Conservation (phyloP, 2,329 filamentous ascomycete genomes). For the Exophiala aquamarina region DNA sequence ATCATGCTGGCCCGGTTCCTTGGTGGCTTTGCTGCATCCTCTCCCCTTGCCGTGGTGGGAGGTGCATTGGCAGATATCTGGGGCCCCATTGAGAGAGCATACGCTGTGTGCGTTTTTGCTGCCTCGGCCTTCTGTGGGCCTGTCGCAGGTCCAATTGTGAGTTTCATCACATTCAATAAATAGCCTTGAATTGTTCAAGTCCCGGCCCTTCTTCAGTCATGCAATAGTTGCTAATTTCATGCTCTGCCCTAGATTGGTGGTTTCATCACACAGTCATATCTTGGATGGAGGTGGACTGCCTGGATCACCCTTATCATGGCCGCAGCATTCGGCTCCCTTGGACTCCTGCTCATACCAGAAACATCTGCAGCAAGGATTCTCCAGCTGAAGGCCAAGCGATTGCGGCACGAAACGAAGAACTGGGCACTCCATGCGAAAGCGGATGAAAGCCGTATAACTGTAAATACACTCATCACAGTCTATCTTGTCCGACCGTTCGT, state of each 20-base stretch:
- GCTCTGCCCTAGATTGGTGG: too few relatives aligned
- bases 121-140: conserved; percentile 52
- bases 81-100: conserved; percentile 47
- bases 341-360: conserved; percentile 54
- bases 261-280: conserved; percentile 40
- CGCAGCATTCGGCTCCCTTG: conserved; percentile 57
- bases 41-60: conserved; percentile 51
- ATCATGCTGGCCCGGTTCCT: conserved; percentile 58
- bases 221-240: too few relatives aligned
- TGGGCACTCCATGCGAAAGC: conserved; percentile 41
- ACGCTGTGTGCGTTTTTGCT: conserved; percentile 47
- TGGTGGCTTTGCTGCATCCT: conserved; percentile 52
- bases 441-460: conserved; percentile 40
- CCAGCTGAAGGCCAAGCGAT: conserved; percentile 43
- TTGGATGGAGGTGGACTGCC: conserved; percentile 65
- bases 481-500: conserved; percentile 48
- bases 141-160: conserved; percentile 27
- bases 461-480: conserved; percentile 41
- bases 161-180: not conserved
- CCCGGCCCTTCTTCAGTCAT: too few relatives aligned
- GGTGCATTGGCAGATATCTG: conserved; percentile 53
- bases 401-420: conserved; percentile 35
- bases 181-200: too few relatives aligned
- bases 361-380: conserved; percentile 56
- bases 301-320: conserved; percentile 64